These are phyloP conservation scores for Botrytis byssoidea DNA, from an alignment of 2,329 filamentous ascomycete species.

Conservation along the genomic window DNA sequence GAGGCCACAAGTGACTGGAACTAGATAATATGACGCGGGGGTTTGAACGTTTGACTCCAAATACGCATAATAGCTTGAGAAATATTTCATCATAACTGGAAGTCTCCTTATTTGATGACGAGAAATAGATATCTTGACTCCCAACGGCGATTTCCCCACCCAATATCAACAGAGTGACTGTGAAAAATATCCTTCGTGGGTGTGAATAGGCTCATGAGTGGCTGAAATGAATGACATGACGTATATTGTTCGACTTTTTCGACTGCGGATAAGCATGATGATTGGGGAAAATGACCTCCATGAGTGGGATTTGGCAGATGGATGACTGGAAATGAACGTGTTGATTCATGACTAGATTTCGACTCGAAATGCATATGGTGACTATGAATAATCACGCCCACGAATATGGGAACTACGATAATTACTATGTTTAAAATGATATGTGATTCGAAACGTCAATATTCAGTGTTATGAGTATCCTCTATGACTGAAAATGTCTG, in stretches of 20 bases:
- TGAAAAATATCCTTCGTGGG: too few species aligned
- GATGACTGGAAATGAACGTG: background rate
- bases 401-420: background rate
- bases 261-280: background rate
- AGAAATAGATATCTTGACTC: background rate
- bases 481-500: background rate
- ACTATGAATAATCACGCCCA: too few species aligned
- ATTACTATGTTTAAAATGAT: background rate
- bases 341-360: background rate
- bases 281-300: rapidly evolving
- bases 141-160: background rate
- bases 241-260: background rate
- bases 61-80: background rate
- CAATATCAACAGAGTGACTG: background rate
- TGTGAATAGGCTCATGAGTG: background rate
- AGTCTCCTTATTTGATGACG: background rate
- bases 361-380: too few species aligned
- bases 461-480: background rate
- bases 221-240: too few species aligned
- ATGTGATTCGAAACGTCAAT: background rate
- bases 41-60: too few species aligned
- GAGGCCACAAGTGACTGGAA: background rate
- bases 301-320: background rate
- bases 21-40: background rate
- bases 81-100: background rate